phyloP scores from a whole-genome alignment of 2,329 filamentous ascomycete genomes.

The Didymella lethalis region DNA sequence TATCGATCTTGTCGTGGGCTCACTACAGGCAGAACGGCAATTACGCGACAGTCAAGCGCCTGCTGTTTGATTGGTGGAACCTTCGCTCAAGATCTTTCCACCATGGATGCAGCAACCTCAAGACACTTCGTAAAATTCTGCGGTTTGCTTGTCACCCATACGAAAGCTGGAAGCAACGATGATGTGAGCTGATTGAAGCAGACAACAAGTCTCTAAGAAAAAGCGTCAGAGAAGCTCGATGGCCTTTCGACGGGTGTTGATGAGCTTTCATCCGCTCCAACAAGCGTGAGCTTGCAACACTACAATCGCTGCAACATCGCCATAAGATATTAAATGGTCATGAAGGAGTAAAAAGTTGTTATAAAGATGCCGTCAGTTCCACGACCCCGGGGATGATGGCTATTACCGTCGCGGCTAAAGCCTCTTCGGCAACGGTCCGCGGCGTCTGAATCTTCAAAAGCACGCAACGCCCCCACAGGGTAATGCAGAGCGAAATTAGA shows the following conservation, averaged over 20 bases:
- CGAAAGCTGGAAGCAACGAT: neutral
- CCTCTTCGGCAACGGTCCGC: constrained; percentile 19
- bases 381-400: constrained; percentile 4
- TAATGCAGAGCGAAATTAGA: constrained; percentile 2
- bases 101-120: constrained; percentile 1
- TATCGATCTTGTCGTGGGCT: neutral
- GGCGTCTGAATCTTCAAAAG: constrained; percentile 18
- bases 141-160: neutral
- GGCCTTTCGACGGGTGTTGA: neutral
- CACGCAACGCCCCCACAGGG: constrained; percentile 13
- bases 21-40: neutral
- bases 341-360: neutral
- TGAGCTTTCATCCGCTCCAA: neutral
- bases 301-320: neutral
- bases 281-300: neutral
- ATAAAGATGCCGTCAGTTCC: neutral
- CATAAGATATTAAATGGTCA: neutral
- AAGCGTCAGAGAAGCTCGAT: neutral
- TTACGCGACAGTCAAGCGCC: neutral
- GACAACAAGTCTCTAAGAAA: neutral
- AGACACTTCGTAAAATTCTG: neutral
- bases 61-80: constrained; percentile 9
- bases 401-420: constrained; percentile 15
- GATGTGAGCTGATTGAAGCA: neutral
- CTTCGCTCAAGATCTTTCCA: neutral